phyloP scores from a whole-genome alignment of 352 stramenopile species.

The Globisporangium canariense region DNA sequence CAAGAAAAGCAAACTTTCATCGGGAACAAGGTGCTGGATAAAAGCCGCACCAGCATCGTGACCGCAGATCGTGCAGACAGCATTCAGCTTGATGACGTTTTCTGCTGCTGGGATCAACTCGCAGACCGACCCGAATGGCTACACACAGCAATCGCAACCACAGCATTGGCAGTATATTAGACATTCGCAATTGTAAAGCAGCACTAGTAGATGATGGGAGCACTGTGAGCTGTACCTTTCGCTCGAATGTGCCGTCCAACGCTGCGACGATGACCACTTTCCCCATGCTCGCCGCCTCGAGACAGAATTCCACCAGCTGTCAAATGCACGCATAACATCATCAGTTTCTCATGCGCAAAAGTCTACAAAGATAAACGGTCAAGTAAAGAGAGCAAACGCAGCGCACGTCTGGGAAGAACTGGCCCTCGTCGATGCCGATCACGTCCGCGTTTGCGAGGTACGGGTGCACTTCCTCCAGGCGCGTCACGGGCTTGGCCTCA shows the following conservation, averaged over 20 bases:
- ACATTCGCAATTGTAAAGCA: no score
- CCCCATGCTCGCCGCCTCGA: slow-evolving; percentile 58
- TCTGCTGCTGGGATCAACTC: slow-evolving; percentile 73
- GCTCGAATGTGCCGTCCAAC: slow-evolving; percentile 74
- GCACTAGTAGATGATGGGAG: no score
- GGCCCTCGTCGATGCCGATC: slow-evolving; percentile 84
- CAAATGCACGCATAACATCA: slow-evolving; percentile 1
- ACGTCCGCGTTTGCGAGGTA: slow-evolving; percentile 71
- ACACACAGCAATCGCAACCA: slow-evolving; percentile 5
- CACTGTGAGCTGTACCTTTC: slow-evolving; percentile 34
- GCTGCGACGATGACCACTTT: slow-evolving; percentile 81
- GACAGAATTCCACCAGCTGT: slow-evolving; percentile 74
- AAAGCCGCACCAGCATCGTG: slow-evolving; percentile 49
- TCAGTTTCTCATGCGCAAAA: not conserved
- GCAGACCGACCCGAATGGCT: slow-evolving; percentile 73
- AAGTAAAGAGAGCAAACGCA: not conserved
- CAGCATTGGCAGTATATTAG: not conserved
- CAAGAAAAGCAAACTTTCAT: not conserved
- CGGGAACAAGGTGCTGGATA: not conserved
- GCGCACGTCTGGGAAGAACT: slow-evolving; percentile 81
- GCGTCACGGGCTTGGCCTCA: slow-evolving; percentile 58
- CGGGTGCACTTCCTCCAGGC: slow-evolving; percentile 48
- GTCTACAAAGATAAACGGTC: no score
- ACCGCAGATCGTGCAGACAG: slow-evolving; percentile 77
- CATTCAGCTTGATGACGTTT: slow-evolving; percentile 81